Evolutionary conservation across 495 filamentous ascomycete species (phyloP), one percentile per base, ranked within the genome.

Genomic region (Trichocladium antarcticum): DNA sequence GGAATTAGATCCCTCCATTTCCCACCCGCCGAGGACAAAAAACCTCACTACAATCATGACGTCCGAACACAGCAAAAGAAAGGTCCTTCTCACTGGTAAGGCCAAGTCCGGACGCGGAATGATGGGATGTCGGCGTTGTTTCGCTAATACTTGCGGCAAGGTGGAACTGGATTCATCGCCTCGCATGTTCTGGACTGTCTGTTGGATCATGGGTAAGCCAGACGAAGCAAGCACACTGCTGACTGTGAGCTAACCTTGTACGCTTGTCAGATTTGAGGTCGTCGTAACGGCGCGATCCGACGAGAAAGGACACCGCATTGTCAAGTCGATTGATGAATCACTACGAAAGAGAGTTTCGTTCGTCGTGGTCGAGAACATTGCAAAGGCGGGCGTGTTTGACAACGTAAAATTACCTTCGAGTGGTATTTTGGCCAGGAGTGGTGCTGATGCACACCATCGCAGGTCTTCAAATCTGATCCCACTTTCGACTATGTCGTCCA

Each of bases 401-500:
- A 17, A 53, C 45, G 67, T 69, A 27, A 8, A 8, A 27, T 4
- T 27, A 3, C 24, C 24, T 8, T 4, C 24, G 24, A 27, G 24
- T 8, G 8, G 24, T 4, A 27, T 27, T 3, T 27, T 27, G 24
- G 8, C n/a, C n/a, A n/a, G n/a, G n/a, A n/a, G n/a, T n/a, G n/a
- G n/a, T n/a, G n/a, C n/a, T n/a, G n/a, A n/a, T n/a, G n/a, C n/a
- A n/a, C n/a, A n/a, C n/a, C 3, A 22, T 15, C 6, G 4, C 14
- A 65, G 59, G 56, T 49, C 6, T 47, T 69, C 17, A 22, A 60
- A 24, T 47, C 63, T 7, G 29, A 61, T 9, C 52, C 57, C 1
- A 59, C 59, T 0, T 61, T 73, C 20, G 57, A 64, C 57, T 68
- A 65, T 44, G 68, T 72, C 31, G 47, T 73, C 17, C 70, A 73